Base-by-base conservation (phyloP, 805 yeast species). In the Candida quercuum region DNA sequence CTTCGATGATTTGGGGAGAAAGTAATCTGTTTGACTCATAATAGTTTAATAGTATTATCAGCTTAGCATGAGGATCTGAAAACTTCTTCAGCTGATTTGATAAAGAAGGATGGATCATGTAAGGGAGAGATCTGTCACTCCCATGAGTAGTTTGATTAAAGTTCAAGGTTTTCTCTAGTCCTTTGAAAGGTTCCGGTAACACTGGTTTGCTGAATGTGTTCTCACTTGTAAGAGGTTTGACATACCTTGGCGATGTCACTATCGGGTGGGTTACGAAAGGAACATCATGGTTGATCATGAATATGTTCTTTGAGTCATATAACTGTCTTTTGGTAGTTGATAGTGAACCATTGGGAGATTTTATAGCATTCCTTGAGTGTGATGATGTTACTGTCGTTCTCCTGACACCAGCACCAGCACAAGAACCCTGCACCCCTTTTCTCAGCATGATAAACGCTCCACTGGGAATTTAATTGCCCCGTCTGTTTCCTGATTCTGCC, bases 21-120 rank as follows among this genome's bases (percentile, higher is more conserved):
- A 51, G 20, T 8, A 41, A 12, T 24, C 27, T 41, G 6, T 45
- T 27, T 1, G 43, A 43, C 3, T 43, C 37, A 11, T 37, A 32
- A 27, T 39, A 42, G 11, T 27, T 21, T 14, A 51, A 28, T 15
- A 51, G 13, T 3, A 35, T 30, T 6, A 36, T 35, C 3, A 51
- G 32, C n/a, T 41, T 43, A 13, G 42, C 37, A 36, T 51, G 56
- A 1, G 41, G 28, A 32, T 51, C 56, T 18, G 48, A 44, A 2
- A 41, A 30, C 7, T 29, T 32, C 4, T 32, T 15, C 14, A 47
- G 22, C 9, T 28, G 26, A 1, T 4, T 3, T 7, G 26, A 20
- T 11, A 48, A 30, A 1, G 29, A 12, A 12, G 27, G 30, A 8
- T 45, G 51, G 9, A 22, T 12, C 5, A 11, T 27, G 5, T 8